A percentile compares a stretch with the other conserved stretches of the same genome.
phyloP scores from a whole-genome alignment of 1,139 yeast genomes.

The Yamadazyma aaseri region DNA sequence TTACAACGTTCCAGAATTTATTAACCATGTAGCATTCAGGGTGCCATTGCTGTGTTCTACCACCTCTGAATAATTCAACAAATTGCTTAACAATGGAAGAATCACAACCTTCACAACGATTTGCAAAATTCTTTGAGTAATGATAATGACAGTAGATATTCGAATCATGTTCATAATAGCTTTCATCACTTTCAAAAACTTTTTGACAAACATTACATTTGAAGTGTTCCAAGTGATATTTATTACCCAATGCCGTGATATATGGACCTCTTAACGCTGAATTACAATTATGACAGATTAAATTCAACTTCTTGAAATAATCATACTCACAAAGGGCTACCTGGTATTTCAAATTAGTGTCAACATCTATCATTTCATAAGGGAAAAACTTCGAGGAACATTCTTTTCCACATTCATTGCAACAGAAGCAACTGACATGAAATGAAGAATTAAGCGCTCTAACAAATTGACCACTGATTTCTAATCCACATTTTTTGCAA shows the following conservation, averaged over 20 bases:
- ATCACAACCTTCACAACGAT: conserved; percentile 90
- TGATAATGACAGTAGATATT: conserved; percentile 89
- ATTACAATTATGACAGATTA: conserved; percentile 82
- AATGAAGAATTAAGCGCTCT: conserved; percentile 78
- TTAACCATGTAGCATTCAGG: conserved; percentile 98
- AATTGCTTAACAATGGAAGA: conserved; percentile 91
- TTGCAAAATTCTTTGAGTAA: conserved; percentile 80
- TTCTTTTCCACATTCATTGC: conserved; percentile 75
- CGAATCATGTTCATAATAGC: conserved; percentile 85
- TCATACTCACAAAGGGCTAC: conserved; percentile 92
- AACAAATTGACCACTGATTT: conserved; percentile 78
- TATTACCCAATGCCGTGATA: conserved; percentile 88
- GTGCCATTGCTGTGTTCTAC: conserved; percentile 97
- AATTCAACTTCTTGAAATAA: conserved; percentile 78
- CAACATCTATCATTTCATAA: conserved; percentile 39
- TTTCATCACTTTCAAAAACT: conserved; percentile 89
- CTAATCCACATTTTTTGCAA: conserved; percentile 64
- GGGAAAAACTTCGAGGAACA: conserved; percentile 78
- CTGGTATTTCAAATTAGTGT: conserved; percentile 34
- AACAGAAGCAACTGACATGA: conserved; percentile 85
- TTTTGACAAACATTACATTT: conserved; percentile 85
- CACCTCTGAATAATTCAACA: conserved; percentile 89
- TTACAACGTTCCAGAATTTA: conserved; percentile 91
- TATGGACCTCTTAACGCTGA: conserved; percentile 89
- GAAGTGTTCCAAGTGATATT: conserved; percentile 94